Evolutionary conservation across 306 rosid genomes (phyloP).

Genomic region (Cercis canadensis): DNA sequence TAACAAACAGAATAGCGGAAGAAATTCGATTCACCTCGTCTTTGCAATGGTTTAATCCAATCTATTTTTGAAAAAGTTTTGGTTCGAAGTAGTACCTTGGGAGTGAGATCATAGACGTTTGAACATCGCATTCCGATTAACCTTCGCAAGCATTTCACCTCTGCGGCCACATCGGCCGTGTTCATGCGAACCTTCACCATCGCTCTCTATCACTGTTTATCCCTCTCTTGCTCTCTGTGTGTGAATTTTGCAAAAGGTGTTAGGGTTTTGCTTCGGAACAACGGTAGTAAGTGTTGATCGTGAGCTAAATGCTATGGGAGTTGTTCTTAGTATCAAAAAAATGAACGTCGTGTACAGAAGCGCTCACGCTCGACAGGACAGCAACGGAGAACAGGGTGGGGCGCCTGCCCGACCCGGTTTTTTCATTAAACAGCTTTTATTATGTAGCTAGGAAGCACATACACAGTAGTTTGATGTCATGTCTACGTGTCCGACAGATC

Average conservation of each 20-base stretch:
- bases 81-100: conserved; percentile 59
- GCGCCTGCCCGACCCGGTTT: neutral
- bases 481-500: no score
- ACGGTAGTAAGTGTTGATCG: neutral
- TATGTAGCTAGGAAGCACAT: no score
- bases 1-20: neutral
- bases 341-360: neutral
- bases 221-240: neutral
- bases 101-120: conserved; percentile 92
- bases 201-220: neutral
- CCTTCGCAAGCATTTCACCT: conserved; percentile 82
- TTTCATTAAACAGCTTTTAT: no score
- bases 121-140: conserved; percentile 98
- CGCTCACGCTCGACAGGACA: neutral
- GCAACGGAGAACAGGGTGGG: neutral
- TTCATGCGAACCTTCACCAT: conserved; percentile 99
- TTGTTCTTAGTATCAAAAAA: neutral
- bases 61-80: neutral
- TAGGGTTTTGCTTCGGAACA: conserved; percentile 30
- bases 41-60: neutral
- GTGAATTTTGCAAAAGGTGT: neutral
- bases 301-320: neutral
- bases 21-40: neutral
- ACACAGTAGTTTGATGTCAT: no score
- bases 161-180: conserved; percentile 99